Evolutionary conservation across 495 filamentous ascomycete genomes (phyloP), one percentile per base, ranked within the genome.

Genomic region (Neurospora pannonica): DNA sequence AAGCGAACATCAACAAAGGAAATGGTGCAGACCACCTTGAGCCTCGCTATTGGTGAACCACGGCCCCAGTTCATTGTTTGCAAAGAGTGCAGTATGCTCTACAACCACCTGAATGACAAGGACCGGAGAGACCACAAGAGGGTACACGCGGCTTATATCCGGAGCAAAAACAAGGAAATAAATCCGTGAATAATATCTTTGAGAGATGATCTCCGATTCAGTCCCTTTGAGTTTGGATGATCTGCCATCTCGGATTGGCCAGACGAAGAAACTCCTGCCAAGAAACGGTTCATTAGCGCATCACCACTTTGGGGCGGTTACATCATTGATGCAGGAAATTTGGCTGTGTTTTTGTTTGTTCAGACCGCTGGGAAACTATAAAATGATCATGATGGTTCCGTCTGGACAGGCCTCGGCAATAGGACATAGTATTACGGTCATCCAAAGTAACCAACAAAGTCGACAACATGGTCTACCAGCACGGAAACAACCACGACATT

Each of bases 41-140:
- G 80, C 54, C 79, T 87, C 6, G 77, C 82, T 0, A 76, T 81
- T 7, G 77, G 77, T 6, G 54, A 67, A 0, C 76, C 79, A 11
- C 81, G 81, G 2, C 77, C 83, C 1, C 81, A 79, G 1, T 86
- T 86, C 70, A 81, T 79, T 0, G 79, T 86, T 48, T 86, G 85
- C 71, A 83, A 81, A 42, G 81, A 83, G 36, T 87, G 85, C 74
- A 78, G 82, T 10, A 82, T 86, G 62, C 71, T 87, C 21, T 87
- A 86, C 74, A 87, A 87, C 46, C 84, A 83, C 3, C 76, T 85
- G 46, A 83, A 86, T 71, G 79, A 83, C 42, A 80, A 84, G 60
- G 85, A 87, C 71, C 79, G 82, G 37, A 83, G 81, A 70, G 82
- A 79, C 43, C 85, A 87, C 74, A 81, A 79, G 40, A 80, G 76